These are phyloP conservation scores for Arthrinium phaeospermum DNA, from an alignment of 2,329 filamentous ascomycete species.

Conservation along the genomic window DNA sequence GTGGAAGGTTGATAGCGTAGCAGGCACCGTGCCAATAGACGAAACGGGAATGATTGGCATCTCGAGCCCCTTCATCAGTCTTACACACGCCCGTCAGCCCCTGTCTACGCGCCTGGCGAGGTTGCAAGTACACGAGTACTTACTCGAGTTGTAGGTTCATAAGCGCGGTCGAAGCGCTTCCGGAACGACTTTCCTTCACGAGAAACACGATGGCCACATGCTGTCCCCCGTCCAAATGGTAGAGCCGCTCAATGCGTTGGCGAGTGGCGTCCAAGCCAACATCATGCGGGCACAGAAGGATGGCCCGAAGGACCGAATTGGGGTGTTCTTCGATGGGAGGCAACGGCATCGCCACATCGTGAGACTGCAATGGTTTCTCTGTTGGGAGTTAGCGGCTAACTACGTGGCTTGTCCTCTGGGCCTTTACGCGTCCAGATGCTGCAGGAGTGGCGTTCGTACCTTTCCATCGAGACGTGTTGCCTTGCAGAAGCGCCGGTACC, in stretches of 20 bases:
- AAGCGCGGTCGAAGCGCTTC: conserved; percentile 40
- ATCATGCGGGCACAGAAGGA: conserved; percentile 49
- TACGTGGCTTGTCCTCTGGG: neutral
- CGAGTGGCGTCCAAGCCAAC: conserved; percentile 36
- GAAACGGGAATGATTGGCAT: conserved; percentile 51
- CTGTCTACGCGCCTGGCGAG: neutral
- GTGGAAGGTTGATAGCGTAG: conserved; percentile 46
- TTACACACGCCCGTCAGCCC: conserved; percentile 32
- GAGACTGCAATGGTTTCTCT: conserved; percentile 28
- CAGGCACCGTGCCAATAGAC: conserved; percentile 41
- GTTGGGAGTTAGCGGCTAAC: conserved; percentile 5
- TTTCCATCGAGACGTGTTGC: conserved; percentile 34
- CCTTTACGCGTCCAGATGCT: neutral
- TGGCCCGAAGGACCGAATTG: conserved; percentile 40
- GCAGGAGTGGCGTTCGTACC: conserved; percentile 28
- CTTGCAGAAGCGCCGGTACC: conserved; percentile 31
- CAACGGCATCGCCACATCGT: conserved; percentile 53
- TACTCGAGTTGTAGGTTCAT: conserved; percentile 53
- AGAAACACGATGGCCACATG: conserved; percentile 53
- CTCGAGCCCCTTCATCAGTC: conserved; percentile 40
- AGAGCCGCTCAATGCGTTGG: conserved; percentile 47
- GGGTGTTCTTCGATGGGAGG: conserved; percentile 21
- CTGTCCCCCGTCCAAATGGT: conserved; percentile 45
- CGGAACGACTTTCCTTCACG: conserved; percentile 39
- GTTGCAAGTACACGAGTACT: conserved; percentile 24